Percentiles rank a stretch among this genome's conserved stretches.
These are phyloP conservation scores for Candida peoriensis DNA, from an alignment of 805 yeast genomes.

Conservation along the genomic window DNA sequence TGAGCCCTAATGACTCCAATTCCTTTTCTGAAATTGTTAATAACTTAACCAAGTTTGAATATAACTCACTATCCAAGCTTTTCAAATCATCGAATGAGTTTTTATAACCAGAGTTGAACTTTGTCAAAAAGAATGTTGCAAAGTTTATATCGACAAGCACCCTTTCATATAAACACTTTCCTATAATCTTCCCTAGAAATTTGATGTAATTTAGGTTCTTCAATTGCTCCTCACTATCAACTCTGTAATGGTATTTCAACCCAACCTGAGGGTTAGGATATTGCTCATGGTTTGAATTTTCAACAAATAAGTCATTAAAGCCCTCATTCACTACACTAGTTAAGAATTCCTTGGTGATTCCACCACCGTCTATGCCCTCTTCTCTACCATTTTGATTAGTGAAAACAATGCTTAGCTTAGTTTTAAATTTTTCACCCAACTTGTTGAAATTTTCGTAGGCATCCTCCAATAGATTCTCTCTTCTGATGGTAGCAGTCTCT, in stretches of 20 bases:
- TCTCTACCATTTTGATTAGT: constrained; percentile 71
- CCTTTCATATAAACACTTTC: constrained; percentile 83
- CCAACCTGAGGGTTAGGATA: constrained; percentile 67
- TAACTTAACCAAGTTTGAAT: constrained; percentile 58
- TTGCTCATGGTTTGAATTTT: constrained; percentile 50
- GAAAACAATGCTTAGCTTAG: constrained; percentile 59
- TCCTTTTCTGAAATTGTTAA: constrained; percentile 50
- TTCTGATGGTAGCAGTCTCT: constrained; percentile 49
- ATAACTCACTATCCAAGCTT: constrained; percentile 64
- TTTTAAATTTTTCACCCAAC: constrained; percentile 53
- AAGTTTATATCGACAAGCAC: constrained; percentile 77
- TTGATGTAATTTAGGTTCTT: constrained; percentile 32
- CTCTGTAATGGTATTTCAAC: constrained; percentile 27
- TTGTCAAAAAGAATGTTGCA: constrained; percentile 78
- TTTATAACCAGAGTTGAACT: constrained; percentile 38
- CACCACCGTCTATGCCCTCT: constrained; percentile 96
- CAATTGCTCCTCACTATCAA: constrained; percentile 27
- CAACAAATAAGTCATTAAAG: constrained; percentile 42
- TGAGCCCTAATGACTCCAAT: constrained; percentile 49
- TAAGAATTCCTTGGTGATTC: constrained; percentile 85
- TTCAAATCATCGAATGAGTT: constrained; percentile 76
- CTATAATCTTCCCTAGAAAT: constrained; percentile 79
- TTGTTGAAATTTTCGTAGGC: constrained; percentile 57
- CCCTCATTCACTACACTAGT: constrained; percentile 69
- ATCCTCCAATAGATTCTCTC: constrained; percentile 71